Base-by-base conservation (phyloP, 1,284 basidiomycete species). In the Ustilago loliicola region DNA sequence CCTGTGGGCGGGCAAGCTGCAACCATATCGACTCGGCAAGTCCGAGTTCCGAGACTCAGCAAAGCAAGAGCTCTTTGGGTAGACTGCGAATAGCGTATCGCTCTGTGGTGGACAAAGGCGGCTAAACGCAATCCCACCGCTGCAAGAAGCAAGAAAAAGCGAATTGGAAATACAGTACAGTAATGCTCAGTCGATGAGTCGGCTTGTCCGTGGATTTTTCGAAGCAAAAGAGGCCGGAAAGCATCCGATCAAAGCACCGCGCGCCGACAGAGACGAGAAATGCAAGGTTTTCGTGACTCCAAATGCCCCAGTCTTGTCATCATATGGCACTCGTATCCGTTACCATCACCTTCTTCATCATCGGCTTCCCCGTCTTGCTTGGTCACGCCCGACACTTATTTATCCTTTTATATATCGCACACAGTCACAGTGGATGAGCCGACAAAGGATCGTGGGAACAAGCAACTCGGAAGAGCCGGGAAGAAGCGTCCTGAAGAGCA, bases 161-260 rank as follows among this genome's bases (percentile, higher is more conserved):
- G 13, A 30, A 19, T 34, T 34, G 32, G 32, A 38, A 38, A 38
- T n/a, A n/a, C n/a, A n/a, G n/a, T n/a, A n/a, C n/a, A n/a, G n/a
- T n/a, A n/a, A n/a, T 32, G 52, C 52, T 54, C 29, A 54, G 52
- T 19, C 30, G 52, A 19, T 27, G 2, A 38, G 3, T 38, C 36
- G 36, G n/a, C n/a, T 38, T 38, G 36, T 38, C 36, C 36, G 36
- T 38, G 36, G 36, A 38, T 11, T 11, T 11, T 10, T 7, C 8
- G 17, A 15, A 38, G 13, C 9, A 38, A 51, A 67, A 57, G 29
- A 54, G 40, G 56, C 72, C 58, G 72, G 61, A 55, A 50, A 54
- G 55, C 25, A 29, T 61, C 72, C 72, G 72, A 65, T 61, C 58
- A 74, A 74, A 65, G 66, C 61, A 42, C 70, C 70, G 70, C 42